A percentile compares a stretch with the other conserved stretches of the same genome.
Conservation (phyloP, 129 eudicot species). For the Flaveria brownii region DNA sequence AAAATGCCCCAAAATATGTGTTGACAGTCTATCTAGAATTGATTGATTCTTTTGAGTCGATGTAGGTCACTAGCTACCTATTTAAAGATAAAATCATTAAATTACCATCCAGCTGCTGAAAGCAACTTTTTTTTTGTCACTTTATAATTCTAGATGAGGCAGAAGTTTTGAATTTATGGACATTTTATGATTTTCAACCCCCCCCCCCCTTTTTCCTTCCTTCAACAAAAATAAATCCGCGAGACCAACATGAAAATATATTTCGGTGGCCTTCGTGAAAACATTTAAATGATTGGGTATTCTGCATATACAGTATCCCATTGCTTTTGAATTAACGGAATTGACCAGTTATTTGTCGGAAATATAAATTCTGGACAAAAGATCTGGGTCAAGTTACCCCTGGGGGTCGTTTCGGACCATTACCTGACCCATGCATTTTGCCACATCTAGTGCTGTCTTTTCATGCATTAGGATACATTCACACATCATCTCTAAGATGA, state of each 20-base stretch:
- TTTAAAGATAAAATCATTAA: too few relatives aligned
- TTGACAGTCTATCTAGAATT: not conserved
- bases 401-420: not conserved
- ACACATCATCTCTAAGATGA: constrained; percentile 20
- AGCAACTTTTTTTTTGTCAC: not conserved
- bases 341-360: not conserved
- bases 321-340: not conserved
- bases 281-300: not conserved
- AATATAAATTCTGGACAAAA: not conserved
- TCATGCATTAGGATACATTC: not conserved
- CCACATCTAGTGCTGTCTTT: not conserved
- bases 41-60: not conserved
- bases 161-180: not conserved
- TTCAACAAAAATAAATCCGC: not conserved
- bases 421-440: not conserved
- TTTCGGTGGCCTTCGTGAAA: not conserved
- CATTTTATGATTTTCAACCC: not conserved
- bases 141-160: not conserved
- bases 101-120: too few relatives aligned
- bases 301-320: not conserved
- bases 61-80: not conserved
- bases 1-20: not conserved
- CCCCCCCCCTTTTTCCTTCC: not conserved
- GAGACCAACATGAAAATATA: not conserved
- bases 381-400: not conserved